Base-by-base conservation (phyloP, 1,284 basidiomycete genomes). In the Chalciporus sp. region DNA sequence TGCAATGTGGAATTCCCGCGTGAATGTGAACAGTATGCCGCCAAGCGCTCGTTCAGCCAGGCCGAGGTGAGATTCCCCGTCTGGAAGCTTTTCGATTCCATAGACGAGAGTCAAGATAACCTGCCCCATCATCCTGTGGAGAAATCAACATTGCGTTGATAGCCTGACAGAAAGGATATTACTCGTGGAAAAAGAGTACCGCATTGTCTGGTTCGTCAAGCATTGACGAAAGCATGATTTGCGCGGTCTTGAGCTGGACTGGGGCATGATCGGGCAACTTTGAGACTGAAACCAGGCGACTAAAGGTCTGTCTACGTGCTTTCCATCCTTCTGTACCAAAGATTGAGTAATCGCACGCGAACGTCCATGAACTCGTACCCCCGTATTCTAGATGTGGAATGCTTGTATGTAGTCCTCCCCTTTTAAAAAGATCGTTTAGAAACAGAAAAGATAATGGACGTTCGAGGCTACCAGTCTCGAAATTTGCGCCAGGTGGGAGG, bases 321-420 rank as follows among this genome's bases (percentile, higher is more conserved):
- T 53, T 53, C 52, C 52, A 53, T 33, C 50, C 52, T 28, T 53
- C 52, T 53, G 16, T 29, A 12, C 14, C 9, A 17, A 39, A 26
- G 27, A 20, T n/a, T 41, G 9, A 53, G n/a, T 3, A 17, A 26
- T 31, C 10, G 16, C n/a, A 17, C n/a, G 23, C 27, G 29, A 43
- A 52, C 8, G 6, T 23, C 10, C 6, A 26, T 4, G 41, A 14
- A 23, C 26, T 10, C 41, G 11, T 39, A 52, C 52, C 52, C 44
- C 52, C 52, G 9, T 53, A 53, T 4, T 53, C 52, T 27, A 53
- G 52, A 27, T 53, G 52, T 9, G 52, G 52, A 26, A 53, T 53
- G 10, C 52, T 53, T 12, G 29, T 52, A 19, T 44, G 42, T 33
- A 53, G 33, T 0, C 52, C 52, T 3, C 52, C 52, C 52, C 52